phyloP scores from a whole-genome alignment of 257 asterid genomes.

The Dorcoceras hygrometricum region DNA sequence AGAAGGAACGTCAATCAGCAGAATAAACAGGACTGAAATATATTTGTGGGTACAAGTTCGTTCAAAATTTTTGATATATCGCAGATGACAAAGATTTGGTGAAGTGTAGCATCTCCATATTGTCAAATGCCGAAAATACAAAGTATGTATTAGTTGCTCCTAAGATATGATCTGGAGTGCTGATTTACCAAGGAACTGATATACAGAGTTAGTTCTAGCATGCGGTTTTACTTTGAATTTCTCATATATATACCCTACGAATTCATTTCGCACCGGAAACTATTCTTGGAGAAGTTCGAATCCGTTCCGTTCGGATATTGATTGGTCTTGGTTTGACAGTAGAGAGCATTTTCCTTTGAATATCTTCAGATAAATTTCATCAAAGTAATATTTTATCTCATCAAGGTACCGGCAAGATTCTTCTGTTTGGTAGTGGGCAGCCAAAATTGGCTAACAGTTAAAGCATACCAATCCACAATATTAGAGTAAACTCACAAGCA shows the following conservation, averaged over 20 bases:
- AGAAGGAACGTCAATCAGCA: not conserved
- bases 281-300: no score
- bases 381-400: not conserved
- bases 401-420: not conserved
- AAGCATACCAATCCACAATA: conserved; percentile 14
- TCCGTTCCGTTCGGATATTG: no score
- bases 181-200: not conserved
- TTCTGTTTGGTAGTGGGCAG: not conserved
- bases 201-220: no score
- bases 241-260: no score
- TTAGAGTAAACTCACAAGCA: not conserved
- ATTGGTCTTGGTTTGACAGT: no score
- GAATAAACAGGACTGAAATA: not conserved
- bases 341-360: not conserved
- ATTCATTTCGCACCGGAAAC: no score
- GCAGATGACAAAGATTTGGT: not conserved
- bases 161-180: not conserved
- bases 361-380: not conserved
- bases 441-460: conserved; percentile 2
- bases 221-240: no score
- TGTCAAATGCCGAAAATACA: not conserved
- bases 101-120: not conserved
- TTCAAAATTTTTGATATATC: not conserved
- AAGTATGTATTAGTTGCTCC: not conserved
- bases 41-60: not conserved